Base-by-base conservation (phyloP, 225 moss, liverwort and hornwort species). In the Straminergon stramineum region DNA sequence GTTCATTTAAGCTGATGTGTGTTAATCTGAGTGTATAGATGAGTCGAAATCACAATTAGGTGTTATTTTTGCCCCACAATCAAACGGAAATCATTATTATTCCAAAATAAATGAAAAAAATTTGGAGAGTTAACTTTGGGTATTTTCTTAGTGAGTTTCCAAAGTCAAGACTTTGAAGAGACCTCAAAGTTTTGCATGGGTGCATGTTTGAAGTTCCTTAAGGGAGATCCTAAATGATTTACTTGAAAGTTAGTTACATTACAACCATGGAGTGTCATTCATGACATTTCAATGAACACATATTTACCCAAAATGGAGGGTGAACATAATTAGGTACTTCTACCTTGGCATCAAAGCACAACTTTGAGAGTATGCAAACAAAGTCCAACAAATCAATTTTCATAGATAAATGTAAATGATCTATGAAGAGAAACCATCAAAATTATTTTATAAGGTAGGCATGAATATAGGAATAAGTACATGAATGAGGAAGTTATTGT, bases 261-360 rank as follows among this genome's bases (percentile, higher is more conserved):
- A 37, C 12, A 68, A 68, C 67, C 10, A 67, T 67, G 19, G 35
- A 67, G 35, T 4, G 3, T 21, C 6, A 21, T 11, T 37, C 11
- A 22, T 69, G n/a, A 69, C 4, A 12, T n/a, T 69, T n/a, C 7
- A 37, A 22, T 12, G 22, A 2, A 22, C 2, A 67, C 22, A 1
- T 13, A 12, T 22, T n/a, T 69, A 2, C 13, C 0, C 27, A 17
- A 48, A 39, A 43, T 48, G 5, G 20, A 32, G 11, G 20, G 20
- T 67, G 67, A 20, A 67, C 3, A 10, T 1, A 18, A 32, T 17
- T 2, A 8, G 0, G 1, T n/a, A 21, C 11, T 37, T 68, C 22
- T n/a, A n/a, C n/a, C 13, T 21, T n/a, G 12, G n/a, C 1, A 4
- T 6, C 12, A 68, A 22, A n/a, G 35, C 3, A 1, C 12, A 1